Percentiles rank a stretch among this genome's conserved stretches.
These are phyloP conservation scores for Tylopilus subfusipes DNA, from an alignment of 768 basidiomycete species.

Conservation along the genomic window DNA sequence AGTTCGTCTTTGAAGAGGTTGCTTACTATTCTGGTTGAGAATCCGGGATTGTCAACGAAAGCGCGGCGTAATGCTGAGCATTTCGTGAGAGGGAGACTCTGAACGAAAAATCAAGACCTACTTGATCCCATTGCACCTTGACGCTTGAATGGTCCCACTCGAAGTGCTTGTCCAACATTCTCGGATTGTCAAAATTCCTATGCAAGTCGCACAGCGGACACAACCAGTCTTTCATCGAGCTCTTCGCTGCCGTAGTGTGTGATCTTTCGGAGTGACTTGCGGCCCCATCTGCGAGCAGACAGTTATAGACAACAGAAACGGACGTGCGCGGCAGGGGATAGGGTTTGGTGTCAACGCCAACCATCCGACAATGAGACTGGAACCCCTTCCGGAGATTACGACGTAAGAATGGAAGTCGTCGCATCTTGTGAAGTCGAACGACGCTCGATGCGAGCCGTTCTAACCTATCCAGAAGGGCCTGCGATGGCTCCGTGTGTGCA, in stretches of 20 bases:
- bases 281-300: constrained; percentile 5
- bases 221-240: constrained; percentile 35
- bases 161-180: constrained; percentile 48
- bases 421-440: constrained; percentile 37
- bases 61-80: constrained; percentile 11
- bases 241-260: constrained; percentile 11
- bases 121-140: constrained; percentile 36
- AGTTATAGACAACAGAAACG: constrained; percentile 26
- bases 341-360: constrained; percentile 34
- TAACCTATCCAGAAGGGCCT: constrained; percentile 35
- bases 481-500: constrained; percentile 27
- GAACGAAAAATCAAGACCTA: constrained; percentile 9
- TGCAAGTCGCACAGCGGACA: constrained; percentile 58
- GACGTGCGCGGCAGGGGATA: constrained; percentile 15
- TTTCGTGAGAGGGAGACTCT: neutral
- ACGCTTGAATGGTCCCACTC: constrained; percentile 47
- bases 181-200: constrained; percentile 38
- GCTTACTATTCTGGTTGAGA: constrained; percentile 12
- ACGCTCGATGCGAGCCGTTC: constrained; percentile 31
- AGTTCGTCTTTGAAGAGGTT: neutral
- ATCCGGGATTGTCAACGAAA: constrained; percentile 19
- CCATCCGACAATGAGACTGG: constrained; percentile 35
- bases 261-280: constrained; percentile 10
- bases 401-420: constrained; percentile 52
- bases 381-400: constrained; percentile 53